A percentile compares a stretch with the other conserved stretches of the same genome.
Evolutionary conservation across 805 yeast species (phyloP).

Genomic region (Allodekkera sacchari): DNA sequence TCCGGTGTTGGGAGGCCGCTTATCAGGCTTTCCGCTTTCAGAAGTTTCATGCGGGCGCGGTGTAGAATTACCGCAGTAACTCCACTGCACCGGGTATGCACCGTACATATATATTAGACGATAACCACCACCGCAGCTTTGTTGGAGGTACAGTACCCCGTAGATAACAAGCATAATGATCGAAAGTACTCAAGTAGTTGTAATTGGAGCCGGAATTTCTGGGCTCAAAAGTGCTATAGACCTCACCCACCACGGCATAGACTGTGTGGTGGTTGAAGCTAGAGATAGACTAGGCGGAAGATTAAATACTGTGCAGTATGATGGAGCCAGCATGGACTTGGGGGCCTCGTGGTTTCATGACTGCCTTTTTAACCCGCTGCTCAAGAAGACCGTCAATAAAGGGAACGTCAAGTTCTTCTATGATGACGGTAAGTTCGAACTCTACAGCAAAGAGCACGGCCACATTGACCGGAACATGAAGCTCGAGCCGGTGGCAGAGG

Average conservation of each 20-base stretch:
- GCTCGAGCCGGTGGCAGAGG: constrained; percentile 26
- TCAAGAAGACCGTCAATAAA: constrained; percentile 34
- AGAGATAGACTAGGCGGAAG: constrained; percentile 64
- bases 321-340: constrained; percentile 45
- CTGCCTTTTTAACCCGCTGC: constrained; percentile 53
- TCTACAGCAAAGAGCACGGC: constrained; percentile 16
- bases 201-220: constrained; percentile 48
- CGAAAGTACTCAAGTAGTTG: too few relatives aligned
- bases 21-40: too few relatives aligned
- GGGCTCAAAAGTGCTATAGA: constrained; percentile 43
- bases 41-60: too few relatives aligned
- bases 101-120: too few relatives aligned
- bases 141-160: too few relatives aligned
- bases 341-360: constrained; percentile 96
- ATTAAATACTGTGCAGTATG: constrained; percentile 32
- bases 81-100: too few relatives aligned
- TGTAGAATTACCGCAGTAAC: too few relatives aligned
- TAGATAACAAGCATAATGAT: too few relatives aligned
- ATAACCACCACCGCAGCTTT: too few relatives aligned
- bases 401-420: constrained; percentile 23
- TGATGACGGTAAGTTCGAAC: constrained; percentile 22
- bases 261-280: constrained; percentile 39
- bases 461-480: constrained; percentile 43
- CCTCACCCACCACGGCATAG: constrained; percentile 26
- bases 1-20: too few relatives aligned